Base-by-base conservation (phyloP, 805 yeast genomes). In the Zygosaccharomyces kombuchaensis region DNA sequence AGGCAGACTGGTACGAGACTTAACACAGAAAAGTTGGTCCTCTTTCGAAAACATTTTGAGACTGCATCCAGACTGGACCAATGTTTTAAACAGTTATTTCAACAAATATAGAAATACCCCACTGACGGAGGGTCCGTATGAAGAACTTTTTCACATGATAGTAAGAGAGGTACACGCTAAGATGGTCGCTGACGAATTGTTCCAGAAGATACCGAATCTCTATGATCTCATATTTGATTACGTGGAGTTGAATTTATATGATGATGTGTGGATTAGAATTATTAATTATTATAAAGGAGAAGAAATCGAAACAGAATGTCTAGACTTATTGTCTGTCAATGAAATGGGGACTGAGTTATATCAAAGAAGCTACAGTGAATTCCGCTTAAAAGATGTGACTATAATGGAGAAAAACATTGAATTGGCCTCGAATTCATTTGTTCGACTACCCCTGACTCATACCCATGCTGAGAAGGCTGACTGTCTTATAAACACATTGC, bases 211-310 rank as follows among this genome's bases (percentile, higher is more conserved):
- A 12, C 38, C 52, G 2, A 50, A 82, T 46, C 64, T 80, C 51
- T 77, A 71, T 52, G 71, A 70, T 46, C 69, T 80, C 36, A 70
- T 88, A 1, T 83, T 81, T 55, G 80, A 79, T 44, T 87, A 87
- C 54, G 81, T 87, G 12, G 96, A 90, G 55, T 55, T 73, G 48
- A 80, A 81, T 46, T 62, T 87, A 26, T 84, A 80, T 55, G 84
- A 79, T 51, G 77, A 75, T 49, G 59, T 88, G 6, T 86, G 96
- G 93, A 52, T 68, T 2, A 67, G 69, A 29, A 55, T 78, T 10
- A 58, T 60, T 10, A 54, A 51, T 6, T 37, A 71, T 26, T 45
- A 52, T 42, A 43, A 51, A 25, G 51, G 57, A 42, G 34, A 66
- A 45, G 53, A 62, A 36, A 22, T 51, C 16, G 43, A 50, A 39